A percentile compares a stretch with the other conserved stretches of the same genome.
These are phyloP conservation scores for Paracamarosporium sp. DNA, from an alignment of 2,329 filamentous ascomycete genomes.

Conservation along the genomic window DNA sequence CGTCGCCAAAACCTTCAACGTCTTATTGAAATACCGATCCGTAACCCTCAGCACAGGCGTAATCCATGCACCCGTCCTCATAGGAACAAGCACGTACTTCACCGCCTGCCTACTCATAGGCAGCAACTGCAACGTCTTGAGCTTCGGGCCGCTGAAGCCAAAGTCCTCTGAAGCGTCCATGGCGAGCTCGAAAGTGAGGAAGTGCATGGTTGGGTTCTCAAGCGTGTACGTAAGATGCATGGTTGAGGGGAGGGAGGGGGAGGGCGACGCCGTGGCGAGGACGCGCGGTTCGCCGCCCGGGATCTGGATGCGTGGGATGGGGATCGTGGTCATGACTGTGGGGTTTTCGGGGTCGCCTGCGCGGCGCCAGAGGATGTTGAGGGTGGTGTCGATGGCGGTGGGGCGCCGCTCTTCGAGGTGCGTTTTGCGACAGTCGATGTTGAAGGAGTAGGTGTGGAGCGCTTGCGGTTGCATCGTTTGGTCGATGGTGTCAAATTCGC, in stretches of 20 bases:
- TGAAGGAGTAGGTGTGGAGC: constrained; percentile 75
- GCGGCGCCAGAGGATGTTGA: constrained; percentile 83
- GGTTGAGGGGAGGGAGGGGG: constrained; percentile 28
- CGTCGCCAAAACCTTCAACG: constrained; percentile 79
- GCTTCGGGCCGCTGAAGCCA: constrained; percentile 89
- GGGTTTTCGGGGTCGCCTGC: constrained; percentile 55
- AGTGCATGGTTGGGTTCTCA: constrained; percentile 94
- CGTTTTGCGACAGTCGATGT: constrained; percentile 75
- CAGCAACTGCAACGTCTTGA: constrained; percentile 78
- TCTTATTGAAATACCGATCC: constrained; percentile 94
- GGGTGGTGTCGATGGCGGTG: constrained; percentile 74
- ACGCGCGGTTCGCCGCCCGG: constrained; percentile 88
- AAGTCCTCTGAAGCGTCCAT: constrained; percentile 96
- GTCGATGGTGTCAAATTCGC: constrained; percentile 33
- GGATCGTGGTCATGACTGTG: constrained; percentile 62
- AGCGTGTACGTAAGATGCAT: constrained; percentile 69
- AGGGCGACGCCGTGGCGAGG: constrained; percentile 59
- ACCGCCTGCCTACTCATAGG: constrained; percentile 78
- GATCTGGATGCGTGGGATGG: constrained; percentile 80
- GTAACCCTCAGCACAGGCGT: constrained; percentile 77
- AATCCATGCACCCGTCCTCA: constrained; percentile 69
- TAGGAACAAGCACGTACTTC: constrained; percentile 76
- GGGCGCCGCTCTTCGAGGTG: constrained; percentile 83
- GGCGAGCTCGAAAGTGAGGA: constrained; percentile 86
- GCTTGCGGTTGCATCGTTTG: constrained; percentile 67